Evolutionary conservation across 805 yeast genomes (phyloP).

Genomic region (Candida hungchunana): DNA sequence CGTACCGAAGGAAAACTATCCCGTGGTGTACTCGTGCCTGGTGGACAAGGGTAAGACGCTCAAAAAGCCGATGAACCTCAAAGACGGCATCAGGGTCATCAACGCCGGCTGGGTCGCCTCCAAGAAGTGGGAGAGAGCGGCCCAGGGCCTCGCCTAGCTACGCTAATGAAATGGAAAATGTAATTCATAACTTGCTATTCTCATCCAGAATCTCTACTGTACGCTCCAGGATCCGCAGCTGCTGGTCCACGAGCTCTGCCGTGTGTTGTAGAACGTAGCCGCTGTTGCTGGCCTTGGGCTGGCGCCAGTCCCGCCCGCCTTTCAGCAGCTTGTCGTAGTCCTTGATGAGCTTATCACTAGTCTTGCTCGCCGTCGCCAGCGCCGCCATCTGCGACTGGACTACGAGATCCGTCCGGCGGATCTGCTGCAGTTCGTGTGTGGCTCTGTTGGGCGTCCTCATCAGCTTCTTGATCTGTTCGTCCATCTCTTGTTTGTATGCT

Average conservation of each 20-base stretch:
- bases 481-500: constrained; percentile 2
- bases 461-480: constrained; percentile 7
- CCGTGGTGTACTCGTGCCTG: constrained; percentile 61
- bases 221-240: constrained; percentile 64
- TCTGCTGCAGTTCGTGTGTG: constrained; percentile 19
- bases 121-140: constrained; percentile 64
- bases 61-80: constrained; percentile 66
- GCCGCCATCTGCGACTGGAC: constrained; percentile 20
- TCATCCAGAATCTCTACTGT: constrained; percentile 38
- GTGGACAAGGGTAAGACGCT: constrained; percentile 67
- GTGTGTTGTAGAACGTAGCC: constrained; percentile 42
- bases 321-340: constrained; percentile 12
- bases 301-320: too few species aligned
- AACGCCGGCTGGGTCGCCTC: constrained; percentile 83
- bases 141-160: constrained; percentile 33
- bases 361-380: constrained; percentile 11
- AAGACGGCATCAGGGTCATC: constrained; percentile 65
- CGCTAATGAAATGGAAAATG: constrained; percentile 6
- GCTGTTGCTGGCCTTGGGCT: constrained; percentile 4
- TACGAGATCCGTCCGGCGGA: constrained; percentile 20
- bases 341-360: constrained; percentile 5
- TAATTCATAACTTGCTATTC: constrained; percentile 15
- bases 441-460: constrained; percentile 12
- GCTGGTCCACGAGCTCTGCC: constrained; percentile 69
- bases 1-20: constrained; percentile 47